Conservation (phyloP, 345 rosid species). For the Citrus medica region DNA sequence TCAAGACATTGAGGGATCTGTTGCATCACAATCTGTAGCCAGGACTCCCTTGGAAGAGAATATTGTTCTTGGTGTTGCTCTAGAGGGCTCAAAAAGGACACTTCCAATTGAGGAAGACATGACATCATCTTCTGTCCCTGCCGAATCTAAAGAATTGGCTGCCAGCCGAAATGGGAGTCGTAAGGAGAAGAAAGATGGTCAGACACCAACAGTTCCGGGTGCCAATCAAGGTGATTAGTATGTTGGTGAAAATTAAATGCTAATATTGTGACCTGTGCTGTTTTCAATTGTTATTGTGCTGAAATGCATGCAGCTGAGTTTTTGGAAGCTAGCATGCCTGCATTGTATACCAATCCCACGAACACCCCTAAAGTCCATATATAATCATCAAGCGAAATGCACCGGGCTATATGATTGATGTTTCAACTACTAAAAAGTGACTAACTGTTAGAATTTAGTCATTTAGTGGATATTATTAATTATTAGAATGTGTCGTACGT, state of each 20-base stretch:
- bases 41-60: slow-evolving; percentile 69
- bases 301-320: slow-evolving; percentile 44
- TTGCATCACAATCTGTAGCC: slow-evolving; percentile 25
- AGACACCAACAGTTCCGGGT: slow-evolving; percentile 27
- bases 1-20: slow-evolving; percentile 36
- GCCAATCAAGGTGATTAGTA: slow-evolving; percentile 10
- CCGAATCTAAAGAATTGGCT: slow-evolving; percentile 58
- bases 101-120: slow-evolving; percentile 80
- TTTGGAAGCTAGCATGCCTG: slow-evolving; percentile 38
- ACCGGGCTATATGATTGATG: not conserved
- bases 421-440: not conserved
- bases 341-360: not conserved
- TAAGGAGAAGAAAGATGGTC: slow-evolving; percentile 44
- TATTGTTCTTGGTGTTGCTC: slow-evolving; percentile 82
- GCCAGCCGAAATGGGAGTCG: slow-evolving; percentile 32
- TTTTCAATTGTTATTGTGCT: not conserved
- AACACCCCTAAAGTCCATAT: slow-evolving; percentile 9
- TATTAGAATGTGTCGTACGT: not conserved
- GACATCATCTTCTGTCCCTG: slow-evolving; percentile 21
- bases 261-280: not conserved
- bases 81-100: slow-evolving; percentile 86
- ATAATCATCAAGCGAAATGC: slow-evolving; percentile 12
- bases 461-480: too few species aligned
- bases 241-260: not conserved
- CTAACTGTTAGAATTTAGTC: not conserved